Evolutionary conservation across 805 yeast species (phyloP), one percentile per base, ranked within the genome.

Genomic region (Candida hispaniensis): DNA sequence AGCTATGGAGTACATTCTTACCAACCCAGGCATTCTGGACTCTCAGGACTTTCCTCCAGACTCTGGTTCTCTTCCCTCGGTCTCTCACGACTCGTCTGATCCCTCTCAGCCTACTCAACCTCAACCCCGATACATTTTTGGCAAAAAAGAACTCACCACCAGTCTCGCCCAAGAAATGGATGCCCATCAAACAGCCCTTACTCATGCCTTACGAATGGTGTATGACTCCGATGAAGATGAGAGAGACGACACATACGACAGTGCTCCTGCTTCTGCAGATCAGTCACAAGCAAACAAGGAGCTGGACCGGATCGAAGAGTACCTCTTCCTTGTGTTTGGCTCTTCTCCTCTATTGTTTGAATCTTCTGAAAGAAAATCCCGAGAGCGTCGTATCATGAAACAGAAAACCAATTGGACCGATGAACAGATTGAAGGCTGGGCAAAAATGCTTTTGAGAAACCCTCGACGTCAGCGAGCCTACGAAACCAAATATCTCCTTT

Each of bases 401-500:
- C 45, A 52, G 5, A 61, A 63, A 22, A 67, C 76, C 0, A 62
- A 63, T 1, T 83, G 93, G 94, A 63, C 85, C 0, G 86, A 85
- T 54, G 94, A 83, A 49, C 94, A 82, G 52, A 72, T 88, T 30
- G 95, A 86, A 62, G 94, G 94, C 0, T 88, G 96, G 96, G 77
- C 78, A 1, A 60, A 79, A 39, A 78, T 79, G 78, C 51, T 85
- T 12, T 65, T 71, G 34, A 70, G 69, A 47, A 69, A 74, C 26
- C 83, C 91, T 1, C 62, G 63, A 26, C 63, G 79, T n/a, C 10
- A 19, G n/a, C 8, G 22, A 19, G 10, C 8, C 22, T 19, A 19
- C n/a, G n/a, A 8, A 9, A 19, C 22, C 10, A 19, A 19, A 19
- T 19, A 19, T 19, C n/a, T n/a, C n/a, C n/a, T n/a, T n/a, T n/a